Percentiles rank a stretch among this genome's conserved stretches.
phyloP scores from a whole-genome alignment of 2,329 filamentous ascomycete species.

The Colletotrichum chrysophilum region DNA sequence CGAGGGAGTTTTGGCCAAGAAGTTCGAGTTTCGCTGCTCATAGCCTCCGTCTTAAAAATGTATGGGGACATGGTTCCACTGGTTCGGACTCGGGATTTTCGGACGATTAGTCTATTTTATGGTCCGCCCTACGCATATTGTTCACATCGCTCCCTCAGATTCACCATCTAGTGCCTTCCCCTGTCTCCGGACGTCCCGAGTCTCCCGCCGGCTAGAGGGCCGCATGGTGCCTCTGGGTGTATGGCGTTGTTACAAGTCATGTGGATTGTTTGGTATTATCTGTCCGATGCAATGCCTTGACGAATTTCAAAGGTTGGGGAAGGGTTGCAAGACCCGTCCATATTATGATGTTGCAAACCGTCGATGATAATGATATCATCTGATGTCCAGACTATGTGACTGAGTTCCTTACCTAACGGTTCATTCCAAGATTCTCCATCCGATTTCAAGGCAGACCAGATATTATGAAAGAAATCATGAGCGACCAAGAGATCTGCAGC shows the following conservation, averaged over 20 bases:
- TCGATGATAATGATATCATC: not conserved
- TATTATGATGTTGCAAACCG: not conserved
- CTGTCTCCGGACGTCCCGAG: not conserved
- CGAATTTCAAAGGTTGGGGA: not conserved
- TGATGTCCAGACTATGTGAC: not conserved
- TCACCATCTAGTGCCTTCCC: not conserved
- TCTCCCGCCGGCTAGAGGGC: not conserved
- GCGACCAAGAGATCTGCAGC: not conserved
- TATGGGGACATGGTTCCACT: constrained; percentile 5
- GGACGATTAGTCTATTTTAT: not conserved
- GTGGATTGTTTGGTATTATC: not conserved
- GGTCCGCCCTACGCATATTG: not conserved
- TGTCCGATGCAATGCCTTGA: not conserved
- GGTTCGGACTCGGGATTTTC: not conserved
- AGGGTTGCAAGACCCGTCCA: not conserved
- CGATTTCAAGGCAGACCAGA: not conserved
- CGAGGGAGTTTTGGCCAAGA: constrained; percentile 6
- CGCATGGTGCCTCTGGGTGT: not conserved
- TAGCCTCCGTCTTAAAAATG: not conserved
- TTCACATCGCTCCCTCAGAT: not conserved
- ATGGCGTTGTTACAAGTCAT: not conserved
- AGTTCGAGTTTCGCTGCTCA: constrained; percentile 10
- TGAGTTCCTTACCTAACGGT: not conserved
- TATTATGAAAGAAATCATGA: not conserved
- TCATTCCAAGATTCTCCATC: not conserved